phyloP scores from a whole-genome alignment of 352 stramenopile species.

The Pythium phragmiticola region DNA sequence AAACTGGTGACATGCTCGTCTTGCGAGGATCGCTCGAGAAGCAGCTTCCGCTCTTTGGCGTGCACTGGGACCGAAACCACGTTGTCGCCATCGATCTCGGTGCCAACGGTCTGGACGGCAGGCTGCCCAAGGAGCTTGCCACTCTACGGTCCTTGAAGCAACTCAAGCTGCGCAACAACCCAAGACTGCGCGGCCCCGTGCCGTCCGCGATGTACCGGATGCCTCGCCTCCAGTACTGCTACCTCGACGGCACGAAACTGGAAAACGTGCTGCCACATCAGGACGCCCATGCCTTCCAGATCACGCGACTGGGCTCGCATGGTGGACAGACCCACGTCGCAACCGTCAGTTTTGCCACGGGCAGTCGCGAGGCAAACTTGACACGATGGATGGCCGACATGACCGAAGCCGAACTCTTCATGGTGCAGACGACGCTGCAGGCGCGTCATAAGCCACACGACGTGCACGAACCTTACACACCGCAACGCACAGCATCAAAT shows the following conservation, averaged over 20 bases:
- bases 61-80: conserved; percentile 62
- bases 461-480: conserved; percentile 7
- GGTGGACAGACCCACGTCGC: conserved; percentile 7
- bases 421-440: conserved; percentile 47
- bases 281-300: conserved; percentile 53
- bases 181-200: conserved; percentile 35
- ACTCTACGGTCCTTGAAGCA: conserved; percentile 47
- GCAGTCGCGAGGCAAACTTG: conserved; percentile 17
- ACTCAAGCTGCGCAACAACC: conserved; percentile 62
- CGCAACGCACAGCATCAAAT: conserved; percentile 47
- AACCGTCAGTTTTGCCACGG: conserved; percentile 49
- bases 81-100: conserved; percentile 56
- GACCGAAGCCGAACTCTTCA: conserved; percentile 54
- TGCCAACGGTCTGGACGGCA: conserved; percentile 46
- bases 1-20: conserved; percentile 26
- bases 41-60: conserved; percentile 39
- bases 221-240: conserved; percentile 56
- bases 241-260: conserved; percentile 55
- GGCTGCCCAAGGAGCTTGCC: conserved; percentile 40
- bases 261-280: conserved; percentile 45
- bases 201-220: conserved; percentile 38
- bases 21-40: conserved; percentile 34
- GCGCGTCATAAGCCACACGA: conserved; percentile 33
- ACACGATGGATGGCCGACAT: conserved; percentile 54
- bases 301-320: conserved; percentile 43